A percentile compares a stretch with the other conserved stretches of the same genome.
Evolutionary conservation across 768 basidiomycete species (phyloP).

Genomic region (Leccinum disarticulatum): DNA sequence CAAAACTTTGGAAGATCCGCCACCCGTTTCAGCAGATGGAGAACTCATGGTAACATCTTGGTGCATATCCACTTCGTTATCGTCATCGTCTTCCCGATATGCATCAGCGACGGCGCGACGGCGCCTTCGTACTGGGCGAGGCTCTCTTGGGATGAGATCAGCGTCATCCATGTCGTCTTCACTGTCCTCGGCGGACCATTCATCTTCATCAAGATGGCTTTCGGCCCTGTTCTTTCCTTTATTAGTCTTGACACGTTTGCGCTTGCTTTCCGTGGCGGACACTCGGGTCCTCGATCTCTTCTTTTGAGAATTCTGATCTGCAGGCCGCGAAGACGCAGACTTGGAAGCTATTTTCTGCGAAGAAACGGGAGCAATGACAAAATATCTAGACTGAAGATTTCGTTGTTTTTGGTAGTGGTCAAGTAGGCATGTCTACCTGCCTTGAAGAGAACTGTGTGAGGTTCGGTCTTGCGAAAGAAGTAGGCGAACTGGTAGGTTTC

Average conservation of each 20-base stretch:
- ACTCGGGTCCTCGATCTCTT: conserved; percentile 23
- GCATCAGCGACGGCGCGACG: conserved; percentile 27
- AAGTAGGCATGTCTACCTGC: conserved; percentile 37
- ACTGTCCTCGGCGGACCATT: conserved; percentile 19
- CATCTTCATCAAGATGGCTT: conserved; percentile 28
- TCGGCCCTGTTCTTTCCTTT: conserved; percentile 37
- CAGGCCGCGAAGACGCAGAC: conserved; percentile 8
- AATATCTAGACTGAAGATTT: conserved; percentile 40
- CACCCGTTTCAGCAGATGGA: conserved; percentile 1
- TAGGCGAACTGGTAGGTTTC: conserved; percentile 91
- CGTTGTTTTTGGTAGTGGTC: not conserved
- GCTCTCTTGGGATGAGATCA: conserved; percentile 12
- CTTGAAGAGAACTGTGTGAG: conserved; percentile 81
- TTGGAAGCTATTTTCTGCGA: conserved; percentile 19
- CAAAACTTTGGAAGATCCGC: not conserved
- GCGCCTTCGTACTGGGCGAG: conserved; percentile 34
- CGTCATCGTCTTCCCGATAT: conserved; percentile 29
- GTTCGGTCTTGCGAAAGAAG: conserved; percentile 80
- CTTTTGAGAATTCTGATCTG: conserved; percentile 6
- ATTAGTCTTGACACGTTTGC: conserved; percentile 42
- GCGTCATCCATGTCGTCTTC: conserved; percentile 16
- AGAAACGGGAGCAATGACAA: conserved; percentile 33
- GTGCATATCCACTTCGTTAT: conserved; percentile 5
- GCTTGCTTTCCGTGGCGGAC: conserved; percentile 10
- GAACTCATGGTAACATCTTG: conserved; percentile 21